Percentiles rank a stretch among this genome's conserved stretches.
Conservation (phyloP, 169 alveolate species). For the Cryptosporidium tyzzeri region DNA sequence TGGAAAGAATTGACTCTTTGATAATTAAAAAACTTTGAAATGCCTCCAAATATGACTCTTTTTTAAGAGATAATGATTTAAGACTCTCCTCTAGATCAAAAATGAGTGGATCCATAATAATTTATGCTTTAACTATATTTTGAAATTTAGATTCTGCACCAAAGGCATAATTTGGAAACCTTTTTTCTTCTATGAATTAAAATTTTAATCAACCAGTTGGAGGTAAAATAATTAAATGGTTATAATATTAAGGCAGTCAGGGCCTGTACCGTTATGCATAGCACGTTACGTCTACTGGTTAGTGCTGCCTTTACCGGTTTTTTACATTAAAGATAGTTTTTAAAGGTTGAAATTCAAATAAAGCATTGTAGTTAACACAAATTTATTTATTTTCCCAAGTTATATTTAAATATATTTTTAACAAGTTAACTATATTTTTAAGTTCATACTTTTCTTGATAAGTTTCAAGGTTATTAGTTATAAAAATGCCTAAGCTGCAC, state of each 20-base stretch:
- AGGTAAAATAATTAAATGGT: neutral
- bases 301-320: slow-evolving; percentile 41
- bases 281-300: slow-evolving; percentile 3
- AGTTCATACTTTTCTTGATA: neutral
- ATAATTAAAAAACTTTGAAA: slow-evolving; percentile 34
- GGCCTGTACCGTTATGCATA: slow-evolving; percentile 24
- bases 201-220: neutral
- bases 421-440: neutral
- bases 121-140: neutral
- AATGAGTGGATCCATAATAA: slow-evolving; percentile 56
- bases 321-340: neutral
- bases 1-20: slow-evolving; percentile 12
- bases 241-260: neutral
- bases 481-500: slow-evolving; percentile 36
- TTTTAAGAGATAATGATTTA: slow-evolving; percentile 5
- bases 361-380: neutral
- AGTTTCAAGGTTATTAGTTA: neutral
- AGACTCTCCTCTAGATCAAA: slow-evolving; percentile 54
- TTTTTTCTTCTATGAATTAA: neutral
- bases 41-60: slow-evolving; percentile 42
- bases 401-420: neutral
- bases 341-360: neutral
- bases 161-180: neutral
- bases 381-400: neutral
- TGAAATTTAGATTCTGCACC: neutral